Evolutionary conservation across 495 filamentous ascomycete genomes (phyloP).

Genomic region (Staphylotrichum longicolle): DNA sequence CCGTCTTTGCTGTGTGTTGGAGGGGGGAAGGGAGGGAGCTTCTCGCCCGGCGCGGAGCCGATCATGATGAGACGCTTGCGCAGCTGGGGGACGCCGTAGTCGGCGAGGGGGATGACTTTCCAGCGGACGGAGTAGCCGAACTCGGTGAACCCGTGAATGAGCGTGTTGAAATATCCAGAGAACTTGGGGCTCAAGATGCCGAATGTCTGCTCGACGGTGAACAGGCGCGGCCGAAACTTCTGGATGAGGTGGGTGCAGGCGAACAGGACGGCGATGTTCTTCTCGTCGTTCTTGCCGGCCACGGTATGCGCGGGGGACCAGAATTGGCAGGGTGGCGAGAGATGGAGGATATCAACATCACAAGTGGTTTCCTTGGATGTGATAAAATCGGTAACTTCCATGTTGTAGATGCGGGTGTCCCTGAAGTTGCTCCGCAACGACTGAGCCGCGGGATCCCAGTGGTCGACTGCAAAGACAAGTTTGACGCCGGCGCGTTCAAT

Average conservation of each 20-base stretch:
- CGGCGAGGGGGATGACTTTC: constrained; percentile 47
- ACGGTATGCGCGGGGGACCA: constrained; percentile 77
- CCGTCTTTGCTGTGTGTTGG: constrained; percentile 65
- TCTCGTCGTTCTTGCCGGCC: constrained; percentile 63
- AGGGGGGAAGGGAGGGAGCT: constrained; percentile 64
- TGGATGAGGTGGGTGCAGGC: constrained; percentile 58
- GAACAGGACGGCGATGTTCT: constrained; percentile 69
- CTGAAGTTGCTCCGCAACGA: constrained; percentile 64
- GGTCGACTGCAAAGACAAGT: constrained; percentile 63
- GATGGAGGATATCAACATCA: constrained; percentile 69
- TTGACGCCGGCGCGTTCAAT: constrained; percentile 61
- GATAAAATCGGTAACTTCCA: constrained; percentile 52
- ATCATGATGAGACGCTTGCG: constrained; percentile 67
- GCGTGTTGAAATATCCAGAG: constrained; percentile 52
- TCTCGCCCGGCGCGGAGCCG: constrained; percentile 75
- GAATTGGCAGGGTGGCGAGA: constrained; percentile 81
- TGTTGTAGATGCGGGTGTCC: constrained; percentile 39
- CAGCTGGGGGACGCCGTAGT: constrained; percentile 45
- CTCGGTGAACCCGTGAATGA: constrained; percentile 64
- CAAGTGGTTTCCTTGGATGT: constrained; percentile 18
- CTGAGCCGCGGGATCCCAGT: constrained; percentile 50
- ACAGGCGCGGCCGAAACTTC: constrained; percentile 62
- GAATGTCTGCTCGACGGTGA: constrained; percentile 83
- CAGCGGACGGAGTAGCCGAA: constrained; percentile 66
- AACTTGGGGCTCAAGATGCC: constrained; percentile 56